Evolutionary conservation across 1,139 yeast genomes (phyloP), one percentile per base, ranked within the genome.

Genomic region (Kodamaea alishanica): DNA sequence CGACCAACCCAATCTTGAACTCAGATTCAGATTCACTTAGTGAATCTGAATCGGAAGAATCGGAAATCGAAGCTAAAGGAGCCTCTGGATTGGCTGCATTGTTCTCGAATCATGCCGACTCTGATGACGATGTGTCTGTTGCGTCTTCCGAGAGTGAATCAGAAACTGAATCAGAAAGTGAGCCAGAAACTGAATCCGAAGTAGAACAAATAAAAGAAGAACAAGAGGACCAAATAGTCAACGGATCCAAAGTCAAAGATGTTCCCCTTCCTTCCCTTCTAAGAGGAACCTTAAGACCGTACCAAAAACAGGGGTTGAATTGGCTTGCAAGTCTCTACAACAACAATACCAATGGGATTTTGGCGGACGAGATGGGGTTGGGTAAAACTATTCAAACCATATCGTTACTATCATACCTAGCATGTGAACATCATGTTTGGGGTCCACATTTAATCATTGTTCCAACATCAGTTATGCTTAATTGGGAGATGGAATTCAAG

Each of bases 401-500:
- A 40, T 79, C 97, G 0, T 65, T 94, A 33, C 65, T 94, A 26
- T 73, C 95, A 0, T 90, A 90, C 58, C 69, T 94, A 39, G 98
- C 99, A 0, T 87, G 96, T 51, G 96, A 85, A 51, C 90, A 89
- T 55, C 87, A 87, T 43, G 77, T 85, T 25, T 92, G 99, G 99
- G 98, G 98, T 0, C 98, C 98, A 0, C 99, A 94, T 67, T 68
- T 94, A 40, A 90, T 94, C 61, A 81, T 94, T 44, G 99, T 94
- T 4, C 99, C 99, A 2, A 94, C 99, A 0, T 88, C 97, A 12
- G 99, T 94, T n/a, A 82, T 94, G 83, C 78, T 94, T 41, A 94
- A 94, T 58, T 94, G 99, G 99, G 99, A 94, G 60, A 90, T 92
- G 97, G 99, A 94, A 58, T 90, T 94, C 65, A 94, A 92, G 56